Conservation (phyloP, 352 stramenopile genomes). For the Phytopythium montanum region DNA sequence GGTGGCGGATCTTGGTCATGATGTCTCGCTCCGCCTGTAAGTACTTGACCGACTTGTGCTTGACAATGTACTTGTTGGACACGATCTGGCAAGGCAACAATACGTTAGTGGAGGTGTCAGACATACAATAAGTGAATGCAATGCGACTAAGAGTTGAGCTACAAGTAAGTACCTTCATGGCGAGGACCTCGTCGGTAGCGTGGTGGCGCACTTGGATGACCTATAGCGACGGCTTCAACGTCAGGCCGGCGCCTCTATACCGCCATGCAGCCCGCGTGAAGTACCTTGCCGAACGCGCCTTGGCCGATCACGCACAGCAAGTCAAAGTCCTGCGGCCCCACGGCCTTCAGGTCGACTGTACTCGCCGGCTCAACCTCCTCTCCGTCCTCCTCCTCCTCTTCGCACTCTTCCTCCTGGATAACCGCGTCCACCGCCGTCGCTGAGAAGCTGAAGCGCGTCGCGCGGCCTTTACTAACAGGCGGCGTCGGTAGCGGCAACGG, state of each 20-base stretch:
- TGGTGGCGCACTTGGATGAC: conserved; percentile 82
- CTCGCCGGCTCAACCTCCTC: neutral
- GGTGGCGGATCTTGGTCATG: conserved; percentile 86
- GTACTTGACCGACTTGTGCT: conserved; percentile 80
- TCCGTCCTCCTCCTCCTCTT: conserved; percentile 22
- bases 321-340: conserved; percentile 79
- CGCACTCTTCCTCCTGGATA: conserved; percentile 16
- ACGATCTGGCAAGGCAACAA: conserved; percentile 50
- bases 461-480: conserved; percentile 5
- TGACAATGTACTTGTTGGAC: conserved; percentile 83
- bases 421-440: conserved; percentile 5
- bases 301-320: conserved; percentile 82
- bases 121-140: neutral
- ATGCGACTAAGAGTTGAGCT: neutral
- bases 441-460: conserved; percentile 28
- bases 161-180: conserved; percentile 64
- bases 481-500: conserved; percentile 9
- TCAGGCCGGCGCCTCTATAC: neutral
- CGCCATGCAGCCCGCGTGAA: neutral
- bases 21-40: conserved; percentile 80
- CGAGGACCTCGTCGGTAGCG: conserved; percentile 68
- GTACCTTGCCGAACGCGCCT: conserved; percentile 76
- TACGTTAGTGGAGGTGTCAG: neutral
- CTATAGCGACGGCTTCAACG: conserved; percentile 10
- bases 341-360: conserved; percentile 1